Conservation (phyloP, 257 asterid species). For the Solanum neorickii region DNA sequence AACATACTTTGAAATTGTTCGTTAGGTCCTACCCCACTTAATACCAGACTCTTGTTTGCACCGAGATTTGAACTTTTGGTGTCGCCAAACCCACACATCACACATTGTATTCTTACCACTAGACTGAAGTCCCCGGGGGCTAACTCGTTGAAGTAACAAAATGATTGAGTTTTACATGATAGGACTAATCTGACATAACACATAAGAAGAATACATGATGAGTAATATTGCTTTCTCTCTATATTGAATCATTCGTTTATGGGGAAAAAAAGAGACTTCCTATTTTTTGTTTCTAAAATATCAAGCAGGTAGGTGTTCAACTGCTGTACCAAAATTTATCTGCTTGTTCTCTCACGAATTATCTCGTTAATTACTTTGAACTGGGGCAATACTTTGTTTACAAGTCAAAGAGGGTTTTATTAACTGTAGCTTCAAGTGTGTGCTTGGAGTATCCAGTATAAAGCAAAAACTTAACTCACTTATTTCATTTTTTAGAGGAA, state of each 20-base stretch:
- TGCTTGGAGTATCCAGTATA: neutral
- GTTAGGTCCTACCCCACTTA: neutral
- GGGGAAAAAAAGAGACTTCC: neutral
- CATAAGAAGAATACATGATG: neutral
- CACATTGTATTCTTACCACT: neutral
- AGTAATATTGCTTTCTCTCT: neutral
- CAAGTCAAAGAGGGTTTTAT: neutral
- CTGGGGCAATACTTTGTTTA: neutral
- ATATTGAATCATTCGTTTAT: neutral
- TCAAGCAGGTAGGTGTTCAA: neutral
- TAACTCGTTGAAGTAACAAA: neutral
- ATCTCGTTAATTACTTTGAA: neutral
- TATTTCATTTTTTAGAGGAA: no score
- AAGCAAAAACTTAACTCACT: neutral
- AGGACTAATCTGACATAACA: neutral
- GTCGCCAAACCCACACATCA: neutral
- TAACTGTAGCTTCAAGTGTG: neutral
- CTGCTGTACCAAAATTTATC: neutral
- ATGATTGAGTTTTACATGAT: neutral
- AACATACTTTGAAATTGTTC: neutral
- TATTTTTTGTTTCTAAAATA: neutral
- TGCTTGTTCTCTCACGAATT: neutral
- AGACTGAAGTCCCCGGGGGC: neutral
- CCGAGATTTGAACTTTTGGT: neutral
- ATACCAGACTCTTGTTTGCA: neutral